Conservation (phyloP, 2,329 filamentous ascomycete species). For the Diaporthe sp. region DNA sequence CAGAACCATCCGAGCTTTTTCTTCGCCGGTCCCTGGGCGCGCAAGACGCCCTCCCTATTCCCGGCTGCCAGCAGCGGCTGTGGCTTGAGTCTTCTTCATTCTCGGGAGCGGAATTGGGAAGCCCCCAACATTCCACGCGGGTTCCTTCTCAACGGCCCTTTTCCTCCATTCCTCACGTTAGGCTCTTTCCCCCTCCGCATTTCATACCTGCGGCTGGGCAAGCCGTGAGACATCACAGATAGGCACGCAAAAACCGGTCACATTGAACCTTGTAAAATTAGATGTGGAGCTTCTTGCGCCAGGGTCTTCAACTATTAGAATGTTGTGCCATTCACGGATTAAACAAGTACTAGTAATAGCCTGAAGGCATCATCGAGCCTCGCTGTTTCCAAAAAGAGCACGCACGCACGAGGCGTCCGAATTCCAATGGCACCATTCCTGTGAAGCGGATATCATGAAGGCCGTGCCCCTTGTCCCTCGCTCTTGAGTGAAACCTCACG, state of each 20-base stretch:
- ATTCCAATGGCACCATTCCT: slow-evolving; percentile 20
- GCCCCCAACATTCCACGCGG: neutral
- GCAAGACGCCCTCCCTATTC: slow-evolving; percentile 3
- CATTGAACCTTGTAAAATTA: slow-evolving; percentile 1
- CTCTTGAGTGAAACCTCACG: neutral
- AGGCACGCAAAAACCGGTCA: neutral
- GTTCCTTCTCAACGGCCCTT: neutral
- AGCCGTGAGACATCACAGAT: neutral
- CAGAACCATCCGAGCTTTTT: slow-evolving; percentile 18
- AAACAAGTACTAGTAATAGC: slow-evolving; percentile 17
- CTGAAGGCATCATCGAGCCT: neutral
- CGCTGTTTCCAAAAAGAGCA: neutral
- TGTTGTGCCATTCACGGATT: slow-evolving; percentile 11
- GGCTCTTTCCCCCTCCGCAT: neutral
- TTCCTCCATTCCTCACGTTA: neutral
- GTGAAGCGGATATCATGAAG: slow-evolving; percentile 27
- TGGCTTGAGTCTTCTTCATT: slow-evolving; percentile 17
- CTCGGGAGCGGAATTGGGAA: neutral
- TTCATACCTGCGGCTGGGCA: neutral
- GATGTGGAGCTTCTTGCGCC: slow-evolving; percentile 3
- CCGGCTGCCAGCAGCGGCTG: slow-evolving; percentile 13
- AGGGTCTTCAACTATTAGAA: slow-evolving; percentile 5
- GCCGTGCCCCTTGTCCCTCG: neutral
- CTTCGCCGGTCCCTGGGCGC: neutral
- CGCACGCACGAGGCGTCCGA: slow-evolving; percentile 1